Base-by-base conservation (phyloP, 345 rosid genomes). In the Euphorbia pulcherrima region DNA sequence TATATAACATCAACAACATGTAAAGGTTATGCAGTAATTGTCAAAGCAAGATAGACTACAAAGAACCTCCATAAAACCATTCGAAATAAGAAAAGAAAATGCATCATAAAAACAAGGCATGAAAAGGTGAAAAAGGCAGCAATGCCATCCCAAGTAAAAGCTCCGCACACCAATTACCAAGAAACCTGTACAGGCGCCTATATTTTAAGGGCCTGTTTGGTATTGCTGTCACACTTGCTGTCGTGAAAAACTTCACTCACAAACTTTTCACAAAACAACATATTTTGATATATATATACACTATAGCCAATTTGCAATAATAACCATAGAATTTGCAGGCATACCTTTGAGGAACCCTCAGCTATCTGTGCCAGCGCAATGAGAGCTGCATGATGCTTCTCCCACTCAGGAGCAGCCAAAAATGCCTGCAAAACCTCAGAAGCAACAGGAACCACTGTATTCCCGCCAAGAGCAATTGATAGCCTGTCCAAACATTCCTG, bases 281-380 rank as follows among this genome's bases (percentile, higher is more conserved):
- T 62, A 1, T 2, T 21, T 4, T 27, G 4, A 62, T 24, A 23
- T n/a, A 20, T 20, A 62, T 28, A 62, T 23, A 55, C 7, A 57
- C 57, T 40, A 68, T 11, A 57, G 44, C 21, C 46, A 24, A 92
- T 80, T 92, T 91, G 87, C 26, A 62, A 47, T 46, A 46, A 65
- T 65, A 50, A 33, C 2, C 20, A 33, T 24, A 52, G 27, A 35
- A 37, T 57, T 5, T 23, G 8, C 28, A 64, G 6, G 12, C 2
- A 44, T 80, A 91, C 97, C 97, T 91, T 95, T 2, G 97, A 79
- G 65, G 96, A 95, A 74, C 99, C 98, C 81, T 95, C 99, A 5
- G 99, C 99, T 71, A 95, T 92, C 83, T 95, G 99, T 28, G 99
- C 97, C 59, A 95, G 88, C 0, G 98, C 97, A 76, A 95, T 87